Evolutionary conservation across 768 basidiomycete species (phyloP), one percentile per base, ranked within the genome.

Genomic region (Agaricus subrufescens): DNA sequence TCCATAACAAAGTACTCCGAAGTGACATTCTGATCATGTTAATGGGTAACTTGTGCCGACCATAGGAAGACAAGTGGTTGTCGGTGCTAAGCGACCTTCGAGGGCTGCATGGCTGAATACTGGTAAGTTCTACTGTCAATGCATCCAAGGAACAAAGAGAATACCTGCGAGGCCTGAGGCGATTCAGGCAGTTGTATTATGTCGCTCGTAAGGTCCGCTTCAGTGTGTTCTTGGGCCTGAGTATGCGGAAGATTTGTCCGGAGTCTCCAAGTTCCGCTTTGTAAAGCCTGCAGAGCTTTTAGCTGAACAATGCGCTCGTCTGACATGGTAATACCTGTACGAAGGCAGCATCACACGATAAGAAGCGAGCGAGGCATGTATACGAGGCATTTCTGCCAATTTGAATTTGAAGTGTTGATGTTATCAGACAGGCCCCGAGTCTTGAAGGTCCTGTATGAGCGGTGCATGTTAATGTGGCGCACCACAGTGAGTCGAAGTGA

Each of bases 281-380:
- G 27, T 39, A 45, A 29, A 15, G 46, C 15, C 27, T 46, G 30
- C 12, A 54, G 27, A n/a, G 27, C 46, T 6, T 46, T 39, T 10
- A 40, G 45, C 29, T 54, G 38, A 8, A 47, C 52, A 39, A 12
- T 26, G 14, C 53, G 53, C 48, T 48, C 53, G 38, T 54, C 53
- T n/a, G 53, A 54, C 45, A 54, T 54, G 15, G 34, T 40, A 30
- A 19, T 19, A 19, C 19, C 19, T 19, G 15, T 10, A 38, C 34
- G 40, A 19, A 14, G 25, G 37, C n/a, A 29, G 46, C 53, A 54
- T 54, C 26, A 54, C 45, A 46, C 34, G 46, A 47, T n/a, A 29
- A 30, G 37, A 7, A 38, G 31, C 11, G 23, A 19, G 19, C 19
- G 19, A 46, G 12, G 15, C 8, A 12, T 34, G 46, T n/a, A 29